Evolutionary conservation across 129 eudicot genomes (phyloP).

Genomic region (Escallonia herrerae): DNA sequence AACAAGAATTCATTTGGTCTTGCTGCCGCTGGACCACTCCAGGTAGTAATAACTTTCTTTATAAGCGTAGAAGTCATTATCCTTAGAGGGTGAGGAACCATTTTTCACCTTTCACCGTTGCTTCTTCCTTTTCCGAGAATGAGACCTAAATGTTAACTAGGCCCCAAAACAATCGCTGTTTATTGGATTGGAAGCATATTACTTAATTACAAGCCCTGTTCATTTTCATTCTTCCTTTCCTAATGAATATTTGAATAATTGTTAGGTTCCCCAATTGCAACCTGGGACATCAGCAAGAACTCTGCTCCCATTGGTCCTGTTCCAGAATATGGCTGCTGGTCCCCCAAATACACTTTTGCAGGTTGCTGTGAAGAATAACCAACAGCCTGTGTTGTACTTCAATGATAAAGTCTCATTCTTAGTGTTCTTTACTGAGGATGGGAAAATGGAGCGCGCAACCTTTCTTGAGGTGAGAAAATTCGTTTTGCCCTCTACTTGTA

Average conservation of each 20-base stretch:
- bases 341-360: constrained; percentile 74
- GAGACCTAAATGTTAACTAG: too few relatives aligned
- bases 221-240: too few relatives aligned
- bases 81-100: too few relatives aligned
- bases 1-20: constrained; percentile 95
- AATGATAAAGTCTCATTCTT: constrained; percentile 60
- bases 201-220: too few relatives aligned
- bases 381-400: constrained; percentile 92
- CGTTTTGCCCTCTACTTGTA: background rate
- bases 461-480: constrained; percentile 68
- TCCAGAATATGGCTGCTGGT: constrained; percentile 79
- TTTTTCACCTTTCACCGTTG: too few relatives aligned
- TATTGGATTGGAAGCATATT: background rate
- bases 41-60: constrained; percentile 34
- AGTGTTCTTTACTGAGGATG: constrained; percentile 67
- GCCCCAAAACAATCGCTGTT: background rate
- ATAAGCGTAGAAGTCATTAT: too few relatives aligned
- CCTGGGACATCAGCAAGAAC: constrained; percentile 77
- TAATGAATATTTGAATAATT: too few relatives aligned
- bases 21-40: constrained; percentile 81
- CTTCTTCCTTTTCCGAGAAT: too few relatives aligned
- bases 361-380: constrained; percentile 85
- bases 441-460: constrained; percentile 81
- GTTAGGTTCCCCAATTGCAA: constrained; percentile 70
- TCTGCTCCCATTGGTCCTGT: constrained; percentile 79